Base-by-base conservation (phyloP, 1,284 basidiomycete species). In the Ceratobasidium sp. region DNA sequence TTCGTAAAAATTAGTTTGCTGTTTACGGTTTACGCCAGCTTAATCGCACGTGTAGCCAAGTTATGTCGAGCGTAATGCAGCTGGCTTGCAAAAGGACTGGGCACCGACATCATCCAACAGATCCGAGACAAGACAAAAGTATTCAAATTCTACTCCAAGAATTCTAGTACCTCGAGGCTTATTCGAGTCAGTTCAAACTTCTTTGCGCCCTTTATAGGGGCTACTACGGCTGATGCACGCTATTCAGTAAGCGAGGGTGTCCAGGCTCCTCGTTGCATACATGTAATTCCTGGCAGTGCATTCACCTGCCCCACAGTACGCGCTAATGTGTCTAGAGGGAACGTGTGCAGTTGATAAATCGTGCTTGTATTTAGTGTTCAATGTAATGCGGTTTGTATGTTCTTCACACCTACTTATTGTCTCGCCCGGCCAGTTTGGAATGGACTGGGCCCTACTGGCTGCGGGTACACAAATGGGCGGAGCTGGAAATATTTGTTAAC, bases 201-300 rank as follows among this genome's bases (percentile, higher is more conserved):
- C 46, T 62, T 74, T 30, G 14, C 69, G 20, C 69, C 69, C 27
- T 71, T 71, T 71, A n/a, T 71, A 35, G 69, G 69, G 8, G 69
- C 69, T 16, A 60, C 38, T 74, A 64, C 30, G 71, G 59, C 27
- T 44, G 70, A 46, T 59, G 70, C 57, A 73, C 64, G 70, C 33
- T 73, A 57, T 60, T 62, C 23, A 64, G 70, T 64, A 52, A 33
- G 59, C 59, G 38, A 44, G 33, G 33, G 55, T 23, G 27, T 30
- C 23, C 55, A 59, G 68, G 54, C 59, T 59, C 54, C 59, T 55
- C 54, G 44, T 6, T n/a, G 68, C 59, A 5, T 33, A 71, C 23
- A 55, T 55, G 33, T 38, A 59, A 18, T 71, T 71, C 38, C 68
- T 55, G 52, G 59, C 59, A 55, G 54, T 71, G 33, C 46, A 59